A percentile compares a stretch with the other conserved stretches of the same genome.
These are phyloP conservation scores for Claviceps arundinis DNA, from an alignment of 2,329 filamentous ascomycete species.

Conservation along the genomic window DNA sequence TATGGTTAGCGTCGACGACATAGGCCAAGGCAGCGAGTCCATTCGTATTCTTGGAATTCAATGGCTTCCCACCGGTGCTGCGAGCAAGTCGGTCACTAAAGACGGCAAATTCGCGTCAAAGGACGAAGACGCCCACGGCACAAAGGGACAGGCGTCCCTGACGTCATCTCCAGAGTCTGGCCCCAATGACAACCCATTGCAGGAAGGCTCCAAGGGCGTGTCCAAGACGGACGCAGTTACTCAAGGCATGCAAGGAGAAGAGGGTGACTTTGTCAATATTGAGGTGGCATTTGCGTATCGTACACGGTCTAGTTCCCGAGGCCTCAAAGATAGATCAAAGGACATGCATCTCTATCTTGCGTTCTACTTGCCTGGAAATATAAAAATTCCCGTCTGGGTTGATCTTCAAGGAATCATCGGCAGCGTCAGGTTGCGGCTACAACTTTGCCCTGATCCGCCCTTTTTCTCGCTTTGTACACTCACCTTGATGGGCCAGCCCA, in stretches of 20 bases:
- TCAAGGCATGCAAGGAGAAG: slow-evolving; percentile 60
- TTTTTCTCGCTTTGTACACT: slow-evolving; percentile 65
- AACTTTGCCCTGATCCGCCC: slow-evolving; percentile 62
- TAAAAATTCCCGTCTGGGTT: slow-evolving; percentile 55
- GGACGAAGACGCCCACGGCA: slow-evolving; percentile 17
- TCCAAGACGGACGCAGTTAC: slow-evolving; percentile 20
- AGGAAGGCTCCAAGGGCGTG: slow-evolving; percentile 11
- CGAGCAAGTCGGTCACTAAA: slow-evolving; percentile 43
- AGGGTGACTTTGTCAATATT: slow-evolving; percentile 66
- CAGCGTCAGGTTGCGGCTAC: slow-evolving; percentile 53
- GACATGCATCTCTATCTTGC: slow-evolving; percentile 52
- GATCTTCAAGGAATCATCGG: slow-evolving; percentile 61
- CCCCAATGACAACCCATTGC: slow-evolving; percentile 7
- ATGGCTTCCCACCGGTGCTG: slow-evolving; percentile 60
- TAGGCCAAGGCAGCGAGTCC: slow-evolving; percentile 61
- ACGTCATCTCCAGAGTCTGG: neutral
- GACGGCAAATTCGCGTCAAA: slow-evolving; percentile 37
- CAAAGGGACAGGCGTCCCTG: slow-evolving; percentile 17
- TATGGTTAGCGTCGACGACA: slow-evolving; percentile 64
- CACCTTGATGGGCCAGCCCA: slow-evolving; percentile 63
- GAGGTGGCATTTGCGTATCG: slow-evolving; percentile 65
- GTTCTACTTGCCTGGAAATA: slow-evolving; percentile 50
- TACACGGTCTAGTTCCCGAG: slow-evolving; percentile 45
- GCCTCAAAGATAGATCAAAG: slow-evolving; percentile 57
- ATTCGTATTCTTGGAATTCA: slow-evolving; percentile 57